phyloP scores from a whole-genome alignment of 371 early-diverging fungal species.

The Mortierella sp. region DNA sequence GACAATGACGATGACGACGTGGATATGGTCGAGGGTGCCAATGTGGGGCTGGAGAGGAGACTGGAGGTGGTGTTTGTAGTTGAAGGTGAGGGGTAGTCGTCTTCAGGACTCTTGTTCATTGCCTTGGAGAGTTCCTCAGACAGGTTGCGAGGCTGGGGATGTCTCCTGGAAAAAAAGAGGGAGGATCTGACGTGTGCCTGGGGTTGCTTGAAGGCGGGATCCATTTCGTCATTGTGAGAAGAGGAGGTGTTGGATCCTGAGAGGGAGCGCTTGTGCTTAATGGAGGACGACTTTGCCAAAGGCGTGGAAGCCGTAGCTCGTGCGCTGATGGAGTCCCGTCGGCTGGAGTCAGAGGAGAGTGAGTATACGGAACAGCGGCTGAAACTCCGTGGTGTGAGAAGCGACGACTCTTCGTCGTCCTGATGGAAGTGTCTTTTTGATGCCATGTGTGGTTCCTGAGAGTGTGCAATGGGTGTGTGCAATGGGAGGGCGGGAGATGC shows the following conservation, averaged over 20 bases:
- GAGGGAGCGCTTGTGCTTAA: slow-evolving; percentile 26
- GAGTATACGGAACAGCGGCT: slow-evolving; percentile 12
- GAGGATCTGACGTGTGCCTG: slow-evolving; percentile 4
- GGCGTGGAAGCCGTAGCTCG: background rate
- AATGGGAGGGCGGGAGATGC: slow-evolving; percentile 5
- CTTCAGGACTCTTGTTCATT: slow-evolving; percentile 13
- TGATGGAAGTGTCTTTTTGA: slow-evolving; percentile 38
- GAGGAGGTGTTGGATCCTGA: slow-evolving; percentile 9
- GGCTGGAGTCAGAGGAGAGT: background rate
- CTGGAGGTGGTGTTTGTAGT: slow-evolving; percentile 26
- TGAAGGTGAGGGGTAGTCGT: slow-evolving; percentile 2
- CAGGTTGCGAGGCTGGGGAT: slow-evolving; percentile 22
- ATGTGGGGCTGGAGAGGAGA: slow-evolving; percentile 28
- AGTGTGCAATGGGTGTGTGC: background rate
- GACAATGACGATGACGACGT: slow-evolving; percentile 7
- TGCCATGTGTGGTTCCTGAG: slow-evolving; percentile 11
- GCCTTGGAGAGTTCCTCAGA: slow-evolving; percentile 40
- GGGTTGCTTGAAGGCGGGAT: background rate
- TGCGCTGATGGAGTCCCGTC: slow-evolving; percentile 4
- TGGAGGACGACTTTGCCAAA: background rate
- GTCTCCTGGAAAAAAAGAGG: slow-evolving; percentile 11
- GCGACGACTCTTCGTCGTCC: slow-evolving; percentile 41
- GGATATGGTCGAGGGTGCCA: slow-evolving; percentile 4
- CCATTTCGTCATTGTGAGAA: background rate
- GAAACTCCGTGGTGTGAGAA: slow-evolving; percentile 9